Evolutionary conservation across 257 asterid genomes (phyloP).

Genomic region (Rubia yunnanensis): DNA sequence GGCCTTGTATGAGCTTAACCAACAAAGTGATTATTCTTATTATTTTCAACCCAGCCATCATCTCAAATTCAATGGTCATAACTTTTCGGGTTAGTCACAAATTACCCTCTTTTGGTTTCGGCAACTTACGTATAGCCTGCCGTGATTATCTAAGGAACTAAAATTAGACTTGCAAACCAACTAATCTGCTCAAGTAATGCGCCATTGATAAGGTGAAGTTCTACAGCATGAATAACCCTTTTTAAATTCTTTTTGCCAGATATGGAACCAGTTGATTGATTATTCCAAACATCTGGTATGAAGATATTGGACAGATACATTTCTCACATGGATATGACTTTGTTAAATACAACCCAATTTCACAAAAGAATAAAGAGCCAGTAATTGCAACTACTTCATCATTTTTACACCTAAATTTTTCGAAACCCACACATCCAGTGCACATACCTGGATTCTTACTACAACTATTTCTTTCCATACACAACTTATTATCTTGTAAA

Average conservation of each 20-base stretch:
- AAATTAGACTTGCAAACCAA: not conserved
- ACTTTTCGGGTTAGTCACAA: not conserved
- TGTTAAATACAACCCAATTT: not conserved
- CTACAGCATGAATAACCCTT: not conserved
- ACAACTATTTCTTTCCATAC: not conserved
- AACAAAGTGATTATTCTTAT: not conserved
- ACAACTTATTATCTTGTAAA: too few relatives aligned
- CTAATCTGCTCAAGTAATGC: not conserved
- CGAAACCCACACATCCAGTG: not conserved
- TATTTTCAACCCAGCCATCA: not conserved
- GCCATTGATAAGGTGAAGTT: not conserved
- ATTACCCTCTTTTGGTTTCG: not conserved
- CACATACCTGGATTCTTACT: not conserved
- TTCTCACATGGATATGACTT: not conserved
- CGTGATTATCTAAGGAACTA: not conserved
- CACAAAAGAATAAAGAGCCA: not conserved
- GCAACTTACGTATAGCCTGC: not conserved
- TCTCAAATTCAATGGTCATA: not conserved
- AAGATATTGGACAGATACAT: not conserved
- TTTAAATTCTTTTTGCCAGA: conserved; percentile 1
- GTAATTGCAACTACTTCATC: not conserved
- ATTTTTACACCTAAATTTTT: not conserved
- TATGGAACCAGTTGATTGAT: not conserved
- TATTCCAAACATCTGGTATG: not conserved
- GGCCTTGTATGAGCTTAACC: not conserved